Evolutionary conservation across 2,329 filamentous ascomycete genomes (phyloP), one percentile per base, ranked within the genome.

Genomic region (Fusarium hainanense): DNA sequence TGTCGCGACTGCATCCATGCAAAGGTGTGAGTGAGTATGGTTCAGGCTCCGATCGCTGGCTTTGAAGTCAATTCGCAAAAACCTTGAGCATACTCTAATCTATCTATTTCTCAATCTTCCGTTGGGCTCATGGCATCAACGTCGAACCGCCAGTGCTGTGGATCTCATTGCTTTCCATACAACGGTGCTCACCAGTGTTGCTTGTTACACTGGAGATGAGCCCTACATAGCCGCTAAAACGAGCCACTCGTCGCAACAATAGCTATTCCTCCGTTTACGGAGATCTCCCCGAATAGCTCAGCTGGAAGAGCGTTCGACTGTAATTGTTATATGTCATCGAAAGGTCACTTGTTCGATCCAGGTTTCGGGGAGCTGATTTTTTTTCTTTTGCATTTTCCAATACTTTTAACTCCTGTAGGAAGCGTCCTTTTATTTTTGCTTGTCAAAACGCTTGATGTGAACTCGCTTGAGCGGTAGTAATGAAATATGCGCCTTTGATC

Each of bases 271-370:
- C 55, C 55, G 48, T 9, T 44, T 44, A 16, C 21, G 55, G 55
- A 54, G 55, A 58, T 54, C 48, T 58, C 56, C 56, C 56, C 56
- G 56, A 58, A 58, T 58, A 58, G 56, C 56, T 58, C 56, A 58
- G 56, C 56, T 58, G 56, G 56, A 58, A 58, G 56, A 58, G 56
- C 56, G 56, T 58, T 58, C 56, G 56, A 40, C 56, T 58, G 56
- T 58, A 58, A 58, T 44, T 58, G 56, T 44, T 54, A 58, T 37
- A 27, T 44, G 56, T 42, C 56, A 58, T 40, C 56, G 56, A 58
- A 58, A 58, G 56, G 56, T 58, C 56, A 58, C 56, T 58, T 58
- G 56, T 58, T 58, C 56, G 56, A 58, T 58, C 56, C 56, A 58
- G 56, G 49, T 58, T 58, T 58, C 56, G 56, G 56, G 56, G 56